Conservation (phyloP, 257 asterid genomes). For the Haberlea rhodopensis region DNA sequence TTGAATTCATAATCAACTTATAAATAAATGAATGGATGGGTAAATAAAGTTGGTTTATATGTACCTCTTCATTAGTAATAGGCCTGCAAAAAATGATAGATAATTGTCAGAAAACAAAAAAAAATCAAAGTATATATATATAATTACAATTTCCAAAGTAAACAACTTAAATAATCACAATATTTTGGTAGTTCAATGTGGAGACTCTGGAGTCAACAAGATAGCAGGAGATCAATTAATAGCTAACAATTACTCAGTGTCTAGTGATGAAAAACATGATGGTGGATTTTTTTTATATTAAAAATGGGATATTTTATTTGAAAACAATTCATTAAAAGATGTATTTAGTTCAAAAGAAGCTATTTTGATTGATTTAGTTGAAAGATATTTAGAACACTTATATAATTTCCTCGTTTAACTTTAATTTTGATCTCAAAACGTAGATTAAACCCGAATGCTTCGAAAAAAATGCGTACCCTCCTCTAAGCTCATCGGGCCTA, state of each 20-base stretch:
- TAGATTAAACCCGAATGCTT: background rate
- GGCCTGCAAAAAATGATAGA: constrained; percentile 37
- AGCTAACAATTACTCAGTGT: no score
- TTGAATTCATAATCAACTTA: background rate
- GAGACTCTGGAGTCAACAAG: no score
- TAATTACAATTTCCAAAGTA: no score
- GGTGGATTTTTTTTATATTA: no score
- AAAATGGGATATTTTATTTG: no score
- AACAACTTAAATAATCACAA: no score
- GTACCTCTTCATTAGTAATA: constrained; percentile 47
- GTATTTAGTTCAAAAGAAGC: no score
- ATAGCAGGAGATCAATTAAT: no score
- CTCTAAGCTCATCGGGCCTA: constrained; percentile 53
- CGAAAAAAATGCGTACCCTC: constrained; percentile 37
- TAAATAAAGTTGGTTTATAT: background rate
- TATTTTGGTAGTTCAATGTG: no score
- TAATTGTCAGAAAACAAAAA: background rate
- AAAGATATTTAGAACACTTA: background rate
- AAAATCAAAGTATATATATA: background rate
- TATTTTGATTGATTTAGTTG: background rate
- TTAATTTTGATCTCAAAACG: background rate
- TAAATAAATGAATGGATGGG: background rate
- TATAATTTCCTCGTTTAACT: background rate
- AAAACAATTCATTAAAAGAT: no score
- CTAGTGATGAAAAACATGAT: no score